Evolutionary conservation across 148 eudicot species (phyloP).

Genomic region (Simmondsia chinensis): DNA sequence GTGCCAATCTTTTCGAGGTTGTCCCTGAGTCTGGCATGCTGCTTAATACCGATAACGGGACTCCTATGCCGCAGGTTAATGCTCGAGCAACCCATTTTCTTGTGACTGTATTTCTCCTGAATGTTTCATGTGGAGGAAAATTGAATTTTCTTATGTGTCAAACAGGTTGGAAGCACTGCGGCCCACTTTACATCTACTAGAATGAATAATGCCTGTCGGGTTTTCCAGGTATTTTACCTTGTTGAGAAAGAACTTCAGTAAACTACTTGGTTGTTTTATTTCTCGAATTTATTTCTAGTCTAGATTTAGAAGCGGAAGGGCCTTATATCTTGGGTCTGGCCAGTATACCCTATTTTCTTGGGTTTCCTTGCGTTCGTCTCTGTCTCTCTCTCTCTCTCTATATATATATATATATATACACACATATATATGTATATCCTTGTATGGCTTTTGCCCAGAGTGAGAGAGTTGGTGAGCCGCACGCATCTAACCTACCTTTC

Average conservation of each 20-base stretch:
- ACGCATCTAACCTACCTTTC: too few relatives aligned
- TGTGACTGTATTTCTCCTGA: neutral
- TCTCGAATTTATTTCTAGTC: too few relatives aligned
- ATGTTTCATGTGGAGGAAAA: neutral
- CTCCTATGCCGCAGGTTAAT: constrained; percentile 90
- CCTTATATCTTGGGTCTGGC: too few relatives aligned
- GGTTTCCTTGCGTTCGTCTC: too few relatives aligned
- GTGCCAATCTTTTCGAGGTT: constrained; percentile 86
- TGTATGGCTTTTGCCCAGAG: neutral
- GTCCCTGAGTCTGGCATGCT: constrained; percentile 87
- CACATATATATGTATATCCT: neutral
- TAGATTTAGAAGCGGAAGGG: too few relatives aligned
- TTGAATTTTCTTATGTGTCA: constrained; percentile 5
- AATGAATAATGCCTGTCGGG: constrained; percentile 40
- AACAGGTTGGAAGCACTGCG: constrained; percentile 50
- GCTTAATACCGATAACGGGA: constrained; percentile 90
- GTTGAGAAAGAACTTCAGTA: too few relatives aligned
- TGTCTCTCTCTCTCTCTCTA: neutral
- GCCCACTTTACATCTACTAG: constrained; percentile 37
- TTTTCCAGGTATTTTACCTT: constrained; percentile 99
- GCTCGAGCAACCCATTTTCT: neutral
- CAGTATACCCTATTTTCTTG: too few relatives aligned
- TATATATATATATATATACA: neutral
- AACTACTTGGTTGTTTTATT: too few relatives aligned
- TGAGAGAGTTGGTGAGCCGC: neutral